These are phyloP conservation scores for Stephania yunnanensis DNA, from an alignment of 164 flowering plant genomes.

Conservation along the genomic window DNA sequence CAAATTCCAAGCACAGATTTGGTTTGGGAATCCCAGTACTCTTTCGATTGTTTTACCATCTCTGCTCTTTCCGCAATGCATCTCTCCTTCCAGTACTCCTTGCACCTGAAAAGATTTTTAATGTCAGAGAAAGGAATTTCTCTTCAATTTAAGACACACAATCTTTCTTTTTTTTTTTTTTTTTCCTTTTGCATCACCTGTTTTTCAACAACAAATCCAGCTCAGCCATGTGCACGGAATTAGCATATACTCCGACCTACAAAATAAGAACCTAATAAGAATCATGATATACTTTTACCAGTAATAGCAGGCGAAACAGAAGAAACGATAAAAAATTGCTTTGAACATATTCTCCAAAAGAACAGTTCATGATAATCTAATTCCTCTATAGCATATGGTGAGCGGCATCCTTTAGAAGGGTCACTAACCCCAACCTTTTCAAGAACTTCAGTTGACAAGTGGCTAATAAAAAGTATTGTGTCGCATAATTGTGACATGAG, in stretches of 20 bases:
- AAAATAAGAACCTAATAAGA: background rate
- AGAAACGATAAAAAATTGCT: background rate
- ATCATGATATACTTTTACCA: background rate
- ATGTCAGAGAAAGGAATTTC: background rate
- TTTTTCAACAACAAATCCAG: slow-evolving; percentile 55
- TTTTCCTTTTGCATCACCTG: slow-evolving; percentile 26
- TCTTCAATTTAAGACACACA: too few species aligned
- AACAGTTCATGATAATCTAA: background rate
- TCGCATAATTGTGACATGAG: background rate
- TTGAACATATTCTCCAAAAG: background rate
- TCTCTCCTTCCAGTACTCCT: slow-evolving; percentile 69
- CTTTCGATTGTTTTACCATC: slow-evolving; percentile 50
- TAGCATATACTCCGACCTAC: slow-evolving; percentile 64
- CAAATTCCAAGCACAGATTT: slow-evolving; percentile 36
- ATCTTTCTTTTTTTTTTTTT: background rate
- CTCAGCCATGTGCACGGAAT: slow-evolving; percentile 58
- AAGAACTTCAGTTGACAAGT: background rate
- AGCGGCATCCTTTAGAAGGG: too few species aligned
- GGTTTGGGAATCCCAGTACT: slow-evolving; percentile 65
- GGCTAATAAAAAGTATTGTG: background rate
- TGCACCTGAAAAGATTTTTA: slow-evolving; percentile 30
- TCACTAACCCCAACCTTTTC: background rate
- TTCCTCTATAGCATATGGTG: background rate
- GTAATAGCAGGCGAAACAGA: background rate
- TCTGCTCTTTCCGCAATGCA: slow-evolving; percentile 40